phyloP scores from a whole-genome alignment of 1,284 basidiomycete species.

The Golubevia sp. region DNA sequence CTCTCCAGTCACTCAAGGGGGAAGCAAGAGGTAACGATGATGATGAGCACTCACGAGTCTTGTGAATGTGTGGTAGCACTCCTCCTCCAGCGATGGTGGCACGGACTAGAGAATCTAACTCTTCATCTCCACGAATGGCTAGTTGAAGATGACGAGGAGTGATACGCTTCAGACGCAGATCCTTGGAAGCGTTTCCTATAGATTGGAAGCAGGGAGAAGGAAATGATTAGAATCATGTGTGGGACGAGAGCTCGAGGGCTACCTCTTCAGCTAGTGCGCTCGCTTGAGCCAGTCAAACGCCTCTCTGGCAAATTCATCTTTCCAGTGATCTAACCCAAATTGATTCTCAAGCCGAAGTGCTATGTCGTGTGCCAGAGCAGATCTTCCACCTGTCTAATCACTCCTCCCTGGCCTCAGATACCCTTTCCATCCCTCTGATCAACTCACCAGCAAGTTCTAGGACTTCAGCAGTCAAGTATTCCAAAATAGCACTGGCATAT shows the following conservation, averaged over 20 bases:
- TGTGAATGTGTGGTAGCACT: slow-evolving; percentile 95
- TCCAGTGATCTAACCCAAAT: too few species aligned
- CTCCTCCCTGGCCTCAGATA: too few species aligned
- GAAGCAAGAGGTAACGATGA: too few species aligned
- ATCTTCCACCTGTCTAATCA: too few species aligned
- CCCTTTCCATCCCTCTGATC: too few species aligned
- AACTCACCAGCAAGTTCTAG: slow-evolving; percentile 80
- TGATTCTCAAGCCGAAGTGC: too few species aligned
- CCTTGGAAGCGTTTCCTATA: slow-evolving; percentile 91
- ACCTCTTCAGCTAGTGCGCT: too few species aligned
- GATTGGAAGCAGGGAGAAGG: neutral
- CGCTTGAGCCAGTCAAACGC: too few species aligned
- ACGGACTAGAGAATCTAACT: slow-evolving; percentile 69
- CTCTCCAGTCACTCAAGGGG: too few species aligned
- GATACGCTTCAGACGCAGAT: slow-evolving; percentile 93
- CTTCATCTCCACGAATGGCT: slow-evolving; percentile 94
- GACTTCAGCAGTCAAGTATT: slow-evolving; percentile 88
- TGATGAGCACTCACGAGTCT: slow-evolving; percentile 63
- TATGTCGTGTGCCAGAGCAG: too few species aligned
- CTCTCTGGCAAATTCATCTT: too few species aligned
- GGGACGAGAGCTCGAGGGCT: slow-evolving; percentile 64
- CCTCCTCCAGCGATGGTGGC: slow-evolving; percentile 76
- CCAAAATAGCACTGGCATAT: slow-evolving; percentile 86
- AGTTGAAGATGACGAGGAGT: slow-evolving; percentile 90
- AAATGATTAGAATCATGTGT: slow-evolving; percentile 13